Conservation (phyloP, 805 yeast species). For the Wickerhamomyces bisporus region DNA sequence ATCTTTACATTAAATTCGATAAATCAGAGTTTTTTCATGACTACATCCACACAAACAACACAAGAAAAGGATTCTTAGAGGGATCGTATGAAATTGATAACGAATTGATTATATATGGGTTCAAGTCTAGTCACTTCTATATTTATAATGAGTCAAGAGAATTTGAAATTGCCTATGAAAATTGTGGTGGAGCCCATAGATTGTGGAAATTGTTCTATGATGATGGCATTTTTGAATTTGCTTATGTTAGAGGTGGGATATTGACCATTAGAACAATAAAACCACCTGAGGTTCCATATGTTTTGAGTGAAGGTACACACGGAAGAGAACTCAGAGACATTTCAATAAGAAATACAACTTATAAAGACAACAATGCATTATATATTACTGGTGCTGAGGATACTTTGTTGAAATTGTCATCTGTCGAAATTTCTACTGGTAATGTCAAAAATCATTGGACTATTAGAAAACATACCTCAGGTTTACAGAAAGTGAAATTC, state of each 20-base stretch:
- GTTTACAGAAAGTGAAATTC: constrained; percentile 70
- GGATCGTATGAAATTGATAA: constrained; percentile 48
- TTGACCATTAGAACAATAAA: constrained; percentile 35
- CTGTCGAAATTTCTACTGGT: constrained; percentile 33
- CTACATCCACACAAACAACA: constrained; percentile 50
- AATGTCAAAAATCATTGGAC: constrained; percentile 47
- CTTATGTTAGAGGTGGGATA: constrained; percentile 54
- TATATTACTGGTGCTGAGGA: constrained; percentile 87
- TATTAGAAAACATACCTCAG: constrained; percentile 80
- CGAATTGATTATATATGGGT: constrained; percentile 68
- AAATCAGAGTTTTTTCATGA: constrained; percentile 18
- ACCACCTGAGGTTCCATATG: constrained; percentile 22
- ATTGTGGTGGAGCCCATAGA: constrained; percentile 91
- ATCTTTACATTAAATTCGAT: constrained; percentile 35
- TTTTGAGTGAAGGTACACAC: constrained; percentile 64
- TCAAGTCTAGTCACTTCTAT: constrained; percentile 72
- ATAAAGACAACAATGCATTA: constrained; percentile 28
- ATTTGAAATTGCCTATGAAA: constrained; percentile 59
- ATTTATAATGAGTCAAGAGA: constrained; percentile 79
- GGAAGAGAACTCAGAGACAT: constrained; percentile 88
- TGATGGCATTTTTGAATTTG: constrained; percentile 36
- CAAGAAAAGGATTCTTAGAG: constrained; percentile 76
- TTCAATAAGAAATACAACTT: constrained; percentile 38
- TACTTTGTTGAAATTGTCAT: constrained; percentile 63
- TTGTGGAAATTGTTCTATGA: constrained; percentile 56